A percentile compares a stretch with the other conserved stretches of the same genome.
These are phyloP conservation scores for Starmerella potacharoeniae DNA, from an alignment of 805 yeast species.

Conservation along the genomic window DNA sequence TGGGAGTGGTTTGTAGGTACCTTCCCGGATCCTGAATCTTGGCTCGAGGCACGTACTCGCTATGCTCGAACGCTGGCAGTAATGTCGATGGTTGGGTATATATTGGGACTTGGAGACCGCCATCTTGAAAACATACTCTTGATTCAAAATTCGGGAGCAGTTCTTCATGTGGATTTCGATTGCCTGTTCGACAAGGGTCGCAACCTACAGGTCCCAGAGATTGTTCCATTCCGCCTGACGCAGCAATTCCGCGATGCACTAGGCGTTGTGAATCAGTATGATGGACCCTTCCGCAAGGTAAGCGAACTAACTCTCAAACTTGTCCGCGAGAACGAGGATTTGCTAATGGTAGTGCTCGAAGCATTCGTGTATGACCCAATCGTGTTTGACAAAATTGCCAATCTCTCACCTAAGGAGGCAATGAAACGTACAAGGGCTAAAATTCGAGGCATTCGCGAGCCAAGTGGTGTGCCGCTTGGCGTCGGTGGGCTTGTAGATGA, in stretches of 20 bases:
- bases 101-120: slow-evolving; percentile 89
- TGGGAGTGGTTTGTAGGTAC: slow-evolving; percentile 80
- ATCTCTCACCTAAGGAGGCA: slow-evolving; percentile 36
- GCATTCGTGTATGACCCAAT: slow-evolving; percentile 88
- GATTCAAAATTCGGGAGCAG: slow-evolving; percentile 60
- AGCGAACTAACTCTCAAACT: slow-evolving; percentile 73
- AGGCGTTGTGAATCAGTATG: slow-evolving; percentile 69
- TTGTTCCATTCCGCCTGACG: slow-evolving; percentile 88
- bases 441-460: slow-evolving; percentile 69
- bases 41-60: slow-evolving; percentile 70
- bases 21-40: slow-evolving; percentile 77
- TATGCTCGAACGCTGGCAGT: slow-evolving; percentile 79
- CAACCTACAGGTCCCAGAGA: slow-evolving; percentile 67
- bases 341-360: slow-evolving; percentile 80
- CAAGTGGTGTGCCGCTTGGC: slow-evolving; percentile 77
- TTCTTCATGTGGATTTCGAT: slow-evolving; percentile 92
- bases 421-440: slow-evolving; percentile 63
- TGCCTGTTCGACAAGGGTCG: slow-evolving; percentile 77
- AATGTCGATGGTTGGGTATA: slow-evolving; percentile 94
- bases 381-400: slow-evolving; percentile 38
- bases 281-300: slow-evolving; percentile 76
- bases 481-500: slow-evolving; percentile 89
- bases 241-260: slow-evolving; percentile 80
- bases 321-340: slow-evolving; percentile 66
- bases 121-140: slow-evolving; percentile 86